Percentiles rank a stretch among this genome's conserved stretches.
phyloP scores from a whole-genome alignment of 2,329 filamentous ascomycete genomes.

The Diaporthe nobilis region DNA sequence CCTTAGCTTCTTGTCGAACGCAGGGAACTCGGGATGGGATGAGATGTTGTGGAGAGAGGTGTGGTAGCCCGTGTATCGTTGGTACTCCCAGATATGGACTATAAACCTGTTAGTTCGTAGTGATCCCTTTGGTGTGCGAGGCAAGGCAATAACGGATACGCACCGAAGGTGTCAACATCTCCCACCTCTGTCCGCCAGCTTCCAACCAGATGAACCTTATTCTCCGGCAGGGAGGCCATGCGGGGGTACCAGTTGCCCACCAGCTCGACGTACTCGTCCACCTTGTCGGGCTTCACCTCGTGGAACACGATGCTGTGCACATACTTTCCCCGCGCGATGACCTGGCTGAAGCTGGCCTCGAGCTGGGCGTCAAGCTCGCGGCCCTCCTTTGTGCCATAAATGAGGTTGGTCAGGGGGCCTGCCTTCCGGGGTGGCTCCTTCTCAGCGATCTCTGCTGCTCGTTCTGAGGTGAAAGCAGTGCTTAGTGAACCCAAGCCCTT shows the following conservation, averaged over 20 bases:
- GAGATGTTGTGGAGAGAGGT: conserved; percentile 89
- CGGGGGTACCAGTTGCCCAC: conserved; percentile 93
- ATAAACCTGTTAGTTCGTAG: conserved; percentile 14
- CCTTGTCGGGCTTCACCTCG: conserved; percentile 93
- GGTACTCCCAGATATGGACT: conserved; percentile 99
- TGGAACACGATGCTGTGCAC: conserved; percentile 98
- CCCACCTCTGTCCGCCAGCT: conserved; percentile 99
- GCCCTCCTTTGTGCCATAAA: conserved; percentile 97
- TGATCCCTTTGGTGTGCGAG: not conserved
- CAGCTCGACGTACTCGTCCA: conserved; percentile 92
- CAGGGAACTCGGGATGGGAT: conserved; percentile 84
- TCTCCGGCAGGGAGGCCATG: conserved; percentile 86
- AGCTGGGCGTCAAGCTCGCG: conserved; percentile 95
- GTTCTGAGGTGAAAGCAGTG: conserved; percentile 62
- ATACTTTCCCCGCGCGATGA: conserved; percentile 96
- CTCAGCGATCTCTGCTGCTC: conserved; percentile 69
- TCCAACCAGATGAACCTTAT: conserved; percentile 95
- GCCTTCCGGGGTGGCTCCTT: conserved; percentile 75
- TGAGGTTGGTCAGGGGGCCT: conserved; percentile 84
- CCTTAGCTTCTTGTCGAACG: conserved; percentile 88
- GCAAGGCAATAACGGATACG: conserved; percentile 45
- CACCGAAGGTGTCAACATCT: conserved; percentile 97
- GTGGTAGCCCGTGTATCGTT: conserved; percentile 96
- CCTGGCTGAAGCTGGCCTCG: conserved; percentile 93
- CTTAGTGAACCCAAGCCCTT: conserved; percentile 73